Evolutionary conservation across 208 protist genomes (phyloP).

Genomic region (Balamuthia mandrillaris): DNA sequence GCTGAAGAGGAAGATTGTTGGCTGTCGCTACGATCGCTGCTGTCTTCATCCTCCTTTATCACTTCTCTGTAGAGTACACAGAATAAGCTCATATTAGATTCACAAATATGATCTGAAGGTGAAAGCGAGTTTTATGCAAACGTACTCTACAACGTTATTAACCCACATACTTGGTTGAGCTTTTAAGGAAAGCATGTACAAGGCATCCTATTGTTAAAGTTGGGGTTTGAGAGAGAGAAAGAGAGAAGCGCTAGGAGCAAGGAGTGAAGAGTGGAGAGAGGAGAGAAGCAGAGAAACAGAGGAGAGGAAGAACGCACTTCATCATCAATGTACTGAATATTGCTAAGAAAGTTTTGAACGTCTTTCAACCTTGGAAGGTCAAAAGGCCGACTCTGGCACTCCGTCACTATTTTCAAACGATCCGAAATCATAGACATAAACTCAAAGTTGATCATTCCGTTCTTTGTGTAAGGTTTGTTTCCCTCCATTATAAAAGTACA

Average conservation of each 20-base stretch:
- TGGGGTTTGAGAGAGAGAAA: background rate
- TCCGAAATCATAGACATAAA: background rate
- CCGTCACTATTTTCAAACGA: background rate
- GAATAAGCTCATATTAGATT: too few species aligned
- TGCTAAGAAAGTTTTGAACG: background rate
- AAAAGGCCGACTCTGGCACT: background rate
- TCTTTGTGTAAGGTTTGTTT: background rate
- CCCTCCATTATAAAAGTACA: constrained; percentile 2
- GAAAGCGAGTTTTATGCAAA: too few species aligned
- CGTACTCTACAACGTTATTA: too few species aligned
- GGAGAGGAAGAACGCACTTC: background rate
- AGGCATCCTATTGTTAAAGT: background rate
- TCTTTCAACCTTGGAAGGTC: background rate
- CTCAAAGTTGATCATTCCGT: background rate
- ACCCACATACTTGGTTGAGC: too few species aligned
- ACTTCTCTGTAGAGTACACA: too few species aligned
- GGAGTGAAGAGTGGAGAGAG: background rate
- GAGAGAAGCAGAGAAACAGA: background rate
- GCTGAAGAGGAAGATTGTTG: too few species aligned
- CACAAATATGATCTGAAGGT: too few species aligned
- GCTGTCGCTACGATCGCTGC: too few species aligned
- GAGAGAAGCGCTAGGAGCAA: background rate
- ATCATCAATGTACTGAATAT: background rate
- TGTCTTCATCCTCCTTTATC: too few species aligned
- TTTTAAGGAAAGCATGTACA: background rate